phyloP scores from a whole-genome alignment of 148 eudicot genomes.

The Chenopodium quinoa region DNA sequence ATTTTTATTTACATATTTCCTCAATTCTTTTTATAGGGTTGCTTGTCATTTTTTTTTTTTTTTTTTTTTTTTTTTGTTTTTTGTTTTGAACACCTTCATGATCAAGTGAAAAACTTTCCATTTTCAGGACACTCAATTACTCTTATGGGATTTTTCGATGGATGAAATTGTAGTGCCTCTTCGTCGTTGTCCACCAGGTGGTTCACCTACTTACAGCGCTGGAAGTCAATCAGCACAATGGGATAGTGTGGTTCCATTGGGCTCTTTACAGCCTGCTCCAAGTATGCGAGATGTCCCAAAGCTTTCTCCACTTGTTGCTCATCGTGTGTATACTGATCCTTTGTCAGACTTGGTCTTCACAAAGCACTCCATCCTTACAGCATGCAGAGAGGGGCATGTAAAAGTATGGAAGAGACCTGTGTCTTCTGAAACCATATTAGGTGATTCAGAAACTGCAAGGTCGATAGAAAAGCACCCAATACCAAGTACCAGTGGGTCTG shows the following conservation, averaged over 20 bases:
- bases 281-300: constrained; percentile 72
- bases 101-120: neutral
- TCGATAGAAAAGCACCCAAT: neutral
- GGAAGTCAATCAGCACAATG: constrained; percentile 67
- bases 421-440: constrained; percentile 40
- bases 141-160: constrained; percentile 75
- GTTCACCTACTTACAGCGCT: constrained; percentile 66
- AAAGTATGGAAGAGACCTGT: constrained; percentile 68
- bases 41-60: too few species aligned
- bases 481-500: neutral
- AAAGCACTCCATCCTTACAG: constrained; percentile 58
- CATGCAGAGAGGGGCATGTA: constrained; percentile 64
- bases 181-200: constrained; percentile 63
- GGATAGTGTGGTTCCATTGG: constrained; percentile 53
- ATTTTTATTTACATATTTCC: neutral
- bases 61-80: too few species aligned
- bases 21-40: too few species aligned
- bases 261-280: constrained; percentile 66
- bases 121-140: constrained; percentile 66
- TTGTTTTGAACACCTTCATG: neutral
- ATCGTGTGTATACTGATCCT: constrained; percentile 67
- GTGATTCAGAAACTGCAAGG: constrained; percentile 28
- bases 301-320: constrained; percentile 64
- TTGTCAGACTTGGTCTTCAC: constrained; percentile 67
- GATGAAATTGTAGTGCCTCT: constrained; percentile 72